Evolutionary conservation across 2,329 filamentous ascomycete species (phyloP), one percentile per base, ranked within the genome.

Genomic region (Fusarium sp.): DNA sequence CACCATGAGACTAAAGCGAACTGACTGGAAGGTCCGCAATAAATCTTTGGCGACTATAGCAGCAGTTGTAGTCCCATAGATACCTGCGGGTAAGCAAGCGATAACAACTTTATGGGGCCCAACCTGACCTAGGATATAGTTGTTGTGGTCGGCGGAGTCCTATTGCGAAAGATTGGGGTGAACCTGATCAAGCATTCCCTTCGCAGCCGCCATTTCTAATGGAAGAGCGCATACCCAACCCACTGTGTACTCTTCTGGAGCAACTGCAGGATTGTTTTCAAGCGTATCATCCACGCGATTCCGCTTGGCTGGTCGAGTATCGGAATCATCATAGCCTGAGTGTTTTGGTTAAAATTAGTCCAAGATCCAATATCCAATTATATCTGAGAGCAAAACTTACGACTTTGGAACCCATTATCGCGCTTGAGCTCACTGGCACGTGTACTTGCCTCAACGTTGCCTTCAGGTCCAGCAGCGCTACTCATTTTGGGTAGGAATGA

Each of bases 91-190:
- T 1, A 50, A 19, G 1, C 36, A 26, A 0, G 47, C 47, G 0
- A 50, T 9, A 0, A 40, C 47, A 0, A 50, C 10, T 0, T 50
- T 40, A 0, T 50, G 47, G 0, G 14, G 30, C 3, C 4, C 19
- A 4, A 40, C 15, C 6, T 40, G 23, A 0, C 47, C 47, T 5
- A 50, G 2, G 2, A 40, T 17, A 14, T 50, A 50, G 12, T 7
- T 14, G 2, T 50, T 50, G 2, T 39, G 34, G 17, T 39, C 47
- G 1, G 3, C 4, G 2, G 34, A 24, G 15, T 38, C 23, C 7
- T 39, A 34, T 4, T 49, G 3, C 2, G 14, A 2, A 2, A 12
- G 47, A 8, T 49, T 21, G 10, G 47, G 47, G 7, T 50, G 47
- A 8, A 39, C 2, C 4, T 21, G 7, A 2, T 50, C 47, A 5